These are phyloP conservation scores for Chaetomiaceae sp. DNA, from an alignment of 2,329 filamentous ascomycete genomes.

Conservation along the genomic window DNA sequence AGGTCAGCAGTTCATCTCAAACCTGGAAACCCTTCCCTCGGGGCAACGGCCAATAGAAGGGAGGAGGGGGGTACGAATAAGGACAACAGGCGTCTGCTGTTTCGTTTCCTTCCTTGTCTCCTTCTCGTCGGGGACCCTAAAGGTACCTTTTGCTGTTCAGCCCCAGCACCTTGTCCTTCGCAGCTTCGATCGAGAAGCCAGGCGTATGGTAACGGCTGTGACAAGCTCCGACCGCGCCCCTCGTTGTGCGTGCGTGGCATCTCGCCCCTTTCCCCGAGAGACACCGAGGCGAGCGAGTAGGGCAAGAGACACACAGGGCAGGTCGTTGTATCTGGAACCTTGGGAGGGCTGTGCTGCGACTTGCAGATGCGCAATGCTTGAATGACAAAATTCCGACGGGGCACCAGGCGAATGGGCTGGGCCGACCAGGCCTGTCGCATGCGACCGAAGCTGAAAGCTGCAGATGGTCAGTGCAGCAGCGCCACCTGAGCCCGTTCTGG, in stretches of 20 bases:
- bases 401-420: slow-evolving; percentile 30
- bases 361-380: slow-evolving; percentile 34
- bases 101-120: background rate
- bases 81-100: too few species aligned
- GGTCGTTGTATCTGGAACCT: slow-evolving; percentile 22
- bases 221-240: background rate
- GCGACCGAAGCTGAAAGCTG: slow-evolving; percentile 35
- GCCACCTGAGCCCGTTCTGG: slow-evolving; percentile 20
- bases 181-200: background rate
- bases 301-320: slow-evolving; percentile 4
- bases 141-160: too few species aligned
- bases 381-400: slow-evolving; percentile 31
- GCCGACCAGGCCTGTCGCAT: slow-evolving; percentile 19
- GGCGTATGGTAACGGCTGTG: background rate
- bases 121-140: too few species aligned
- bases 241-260: background rate
- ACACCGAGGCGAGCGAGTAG: slow-evolving; percentile 4
- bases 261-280: slow-evolving; percentile 19
- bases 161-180: too few species aligned
- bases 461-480: slow-evolving; percentile 32
- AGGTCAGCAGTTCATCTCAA: slow-evolving; percentile 10
- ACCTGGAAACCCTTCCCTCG: background rate
- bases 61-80: background rate
- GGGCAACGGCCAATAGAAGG: slow-evolving; percentile 6
- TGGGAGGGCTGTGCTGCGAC: slow-evolving; percentile 34